Conservation (phyloP, 768 basidiomycete genomes). For the Dioszegia hungarica region DNA sequence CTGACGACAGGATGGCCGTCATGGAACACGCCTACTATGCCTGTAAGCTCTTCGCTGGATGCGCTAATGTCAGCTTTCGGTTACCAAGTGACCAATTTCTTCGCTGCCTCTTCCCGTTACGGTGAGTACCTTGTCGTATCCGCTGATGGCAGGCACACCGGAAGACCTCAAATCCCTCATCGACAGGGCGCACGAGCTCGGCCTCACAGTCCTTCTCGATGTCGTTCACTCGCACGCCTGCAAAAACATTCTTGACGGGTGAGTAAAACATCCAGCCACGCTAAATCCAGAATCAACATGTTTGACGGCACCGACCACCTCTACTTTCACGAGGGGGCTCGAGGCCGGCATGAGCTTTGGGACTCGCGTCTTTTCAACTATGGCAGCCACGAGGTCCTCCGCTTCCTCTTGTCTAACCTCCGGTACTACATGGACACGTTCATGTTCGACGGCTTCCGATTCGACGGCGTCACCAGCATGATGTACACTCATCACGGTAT, state of each 20-base stretch:
- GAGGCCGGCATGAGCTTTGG: constrained; percentile 93
- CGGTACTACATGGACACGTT: constrained; percentile 94
- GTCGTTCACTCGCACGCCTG: constrained; percentile 97
- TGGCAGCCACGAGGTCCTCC: constrained; percentile 82
- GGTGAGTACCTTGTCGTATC: constrained; percentile 48
- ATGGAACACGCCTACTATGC: constrained; percentile 99
- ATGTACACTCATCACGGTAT: constrained; percentile 99
- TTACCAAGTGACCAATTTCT: constrained; percentile 96
- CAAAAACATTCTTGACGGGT: constrained; percentile 92
- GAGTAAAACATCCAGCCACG: constrained; percentile 11
- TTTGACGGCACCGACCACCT: constrained; percentile 97
- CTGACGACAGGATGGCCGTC: constrained; percentile 66
- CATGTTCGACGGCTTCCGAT: constrained; percentile 94
- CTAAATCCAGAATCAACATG: constrained; percentile 59
- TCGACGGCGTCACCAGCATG: constrained; percentile 99
- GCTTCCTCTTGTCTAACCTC: constrained; percentile 91
- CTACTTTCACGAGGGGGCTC: constrained; percentile 91
- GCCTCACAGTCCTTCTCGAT: constrained; percentile 87
- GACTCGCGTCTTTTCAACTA: constrained; percentile 97
- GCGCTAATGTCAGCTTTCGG: constrained; percentile 69
- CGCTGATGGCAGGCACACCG: constrained; percentile 59
- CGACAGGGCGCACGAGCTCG: constrained; percentile 90
- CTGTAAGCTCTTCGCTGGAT: constrained; percentile 55
- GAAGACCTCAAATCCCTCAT: constrained; percentile 94
- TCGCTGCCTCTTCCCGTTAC: constrained; percentile 92